phyloP scores from a whole-genome alignment of 2,329 filamentous ascomycete genomes.

The Parafenestella ontariensis region DNA sequence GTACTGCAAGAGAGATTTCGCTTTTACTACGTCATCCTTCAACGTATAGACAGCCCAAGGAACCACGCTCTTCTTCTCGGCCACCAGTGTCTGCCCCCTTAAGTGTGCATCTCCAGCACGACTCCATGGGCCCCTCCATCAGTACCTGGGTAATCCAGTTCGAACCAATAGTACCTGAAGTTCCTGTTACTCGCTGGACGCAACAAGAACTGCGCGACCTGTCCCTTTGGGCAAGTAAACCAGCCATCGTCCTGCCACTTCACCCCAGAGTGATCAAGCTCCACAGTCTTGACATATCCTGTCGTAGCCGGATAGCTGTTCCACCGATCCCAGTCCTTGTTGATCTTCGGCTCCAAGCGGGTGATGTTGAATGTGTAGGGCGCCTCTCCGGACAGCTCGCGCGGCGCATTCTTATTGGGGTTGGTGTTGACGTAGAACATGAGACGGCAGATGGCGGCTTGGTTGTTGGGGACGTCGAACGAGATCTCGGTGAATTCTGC shows the following conservation, averaged over 20 bases:
- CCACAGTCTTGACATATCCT: conserved; percentile 24
- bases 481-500: conserved; percentile 33
- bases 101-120: conserved; percentile 37
- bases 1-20: too few relatives aligned
- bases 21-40: too few relatives aligned
- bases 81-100: background rate
- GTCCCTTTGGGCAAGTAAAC: conserved; percentile 31
- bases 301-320: conserved; percentile 25
- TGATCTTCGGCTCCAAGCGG: conserved; percentile 26
- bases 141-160: conserved; percentile 29
- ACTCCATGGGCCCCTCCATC: conserved; percentile 38
- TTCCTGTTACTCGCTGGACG: conserved; percentile 22
- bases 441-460: conserved; percentile 31
- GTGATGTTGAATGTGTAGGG: conserved; percentile 38
- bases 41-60: background rate
- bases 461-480: conserved; percentile 40
- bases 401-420: conserved; percentile 23
- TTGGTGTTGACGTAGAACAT: conserved; percentile 34
- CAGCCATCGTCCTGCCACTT: conserved; percentile 15
- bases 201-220: conserved; percentile 37
- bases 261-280: conserved; percentile 21
- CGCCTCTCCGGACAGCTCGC: conserved; percentile 22
- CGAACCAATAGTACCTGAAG: conserved; percentile 40
- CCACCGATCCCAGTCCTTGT: conserved; percentile 40
- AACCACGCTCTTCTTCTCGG: too few relatives aligned